Conservation (phyloP, 768 basidiomycete genomes). For the Porpolomopsis calyptriformis region DNA sequence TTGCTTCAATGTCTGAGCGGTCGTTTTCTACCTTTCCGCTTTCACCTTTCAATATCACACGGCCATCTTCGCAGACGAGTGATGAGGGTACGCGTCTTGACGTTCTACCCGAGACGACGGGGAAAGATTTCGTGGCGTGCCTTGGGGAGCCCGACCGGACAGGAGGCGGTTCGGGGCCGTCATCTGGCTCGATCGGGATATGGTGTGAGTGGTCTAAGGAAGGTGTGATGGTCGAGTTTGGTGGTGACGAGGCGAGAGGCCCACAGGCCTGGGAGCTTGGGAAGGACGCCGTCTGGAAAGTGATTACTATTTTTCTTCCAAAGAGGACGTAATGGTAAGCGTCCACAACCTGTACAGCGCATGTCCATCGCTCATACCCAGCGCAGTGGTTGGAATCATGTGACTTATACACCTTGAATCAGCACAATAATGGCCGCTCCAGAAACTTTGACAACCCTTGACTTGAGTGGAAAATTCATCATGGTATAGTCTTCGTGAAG, state of each 20-base stretch:
- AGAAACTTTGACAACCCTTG: constrained; percentile 42
- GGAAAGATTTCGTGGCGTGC: constrained; percentile 62
- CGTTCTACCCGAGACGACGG: constrained; percentile 44
- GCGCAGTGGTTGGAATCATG: background rate
- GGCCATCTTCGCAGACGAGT: constrained; percentile 18
- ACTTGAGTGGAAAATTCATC: constrained; percentile 50
- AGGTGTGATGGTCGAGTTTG: constrained; percentile 81
- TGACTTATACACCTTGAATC: background rate
- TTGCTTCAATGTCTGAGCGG: constrained; percentile 35
- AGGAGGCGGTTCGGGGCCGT: constrained; percentile 81
- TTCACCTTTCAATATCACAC: constrained; percentile 39
- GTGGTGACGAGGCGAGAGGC: constrained; percentile 64
- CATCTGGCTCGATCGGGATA: constrained; percentile 75
- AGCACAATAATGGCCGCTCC: constrained; percentile 54
- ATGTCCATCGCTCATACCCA: too few relatives aligned
- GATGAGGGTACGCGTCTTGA: constrained; percentile 20
- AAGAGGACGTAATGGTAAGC: background rate
- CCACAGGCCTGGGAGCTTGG: constrained; percentile 83
- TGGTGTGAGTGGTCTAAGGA: constrained; percentile 88
- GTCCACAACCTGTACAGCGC: too few relatives aligned
- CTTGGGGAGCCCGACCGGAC: constrained; percentile 86
- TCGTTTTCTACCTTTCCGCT: constrained; percentile 48
- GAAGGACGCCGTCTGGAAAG: constrained; percentile 70
- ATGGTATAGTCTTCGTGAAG: constrained; percentile 38
- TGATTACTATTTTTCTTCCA: constrained; percentile 50